Percentiles rank a stretch among this genome's conserved stretches.
These are phyloP conservation scores for Termitomyces sp. DNA, from an alignment of 768 basidiomycete species.

Conservation along the genomic window DNA sequence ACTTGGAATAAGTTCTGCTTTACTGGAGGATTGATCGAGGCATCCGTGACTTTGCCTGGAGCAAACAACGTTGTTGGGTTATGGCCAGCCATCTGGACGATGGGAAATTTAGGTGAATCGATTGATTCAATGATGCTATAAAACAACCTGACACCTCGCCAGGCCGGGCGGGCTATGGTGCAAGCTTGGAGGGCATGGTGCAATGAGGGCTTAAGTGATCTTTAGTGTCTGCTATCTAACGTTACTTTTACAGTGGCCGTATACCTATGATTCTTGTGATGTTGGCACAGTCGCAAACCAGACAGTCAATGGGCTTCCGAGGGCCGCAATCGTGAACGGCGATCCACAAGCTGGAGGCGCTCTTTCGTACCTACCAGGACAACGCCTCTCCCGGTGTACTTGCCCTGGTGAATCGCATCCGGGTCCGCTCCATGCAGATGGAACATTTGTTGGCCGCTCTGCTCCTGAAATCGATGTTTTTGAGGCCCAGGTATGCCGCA, in stretches of 20 bases:
- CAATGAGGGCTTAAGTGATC: conserved; percentile 10
- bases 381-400: conserved; percentile 85
- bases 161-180: conserved; percentile 88
- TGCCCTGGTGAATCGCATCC: conserved; percentile 86
- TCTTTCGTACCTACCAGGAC: conserved; percentile 85
- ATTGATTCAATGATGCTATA: background rate
- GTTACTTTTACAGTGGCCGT: conserved; percentile 60
- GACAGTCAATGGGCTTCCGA: conserved; percentile 63
- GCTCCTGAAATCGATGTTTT: conserved; percentile 92
- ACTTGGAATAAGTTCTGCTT: conserved; percentile 94
- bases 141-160: background rate
- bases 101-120: conserved; percentile 69
- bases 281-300: conserved; percentile 92
- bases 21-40: conserved; percentile 79
- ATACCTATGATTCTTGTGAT: conserved; percentile 84
- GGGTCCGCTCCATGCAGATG: conserved; percentile 76
- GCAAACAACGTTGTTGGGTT: conserved; percentile 60
- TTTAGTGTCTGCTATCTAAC: background rate
- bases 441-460: conserved; percentile 75
- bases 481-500: conserved; percentile 64
- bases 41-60: conserved; percentile 70
- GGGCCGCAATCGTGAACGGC: conserved; percentile 59
- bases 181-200: conserved; percentile 78
- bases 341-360: conserved; percentile 49
- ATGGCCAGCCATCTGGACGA: conserved; percentile 82